Percentiles rank a stretch among this genome's conserved stretches.
These are phyloP conservation scores for Leishmania turanica DNA, from an alignment of 208 protist genomes.

Conservation along the genomic window DNA sequence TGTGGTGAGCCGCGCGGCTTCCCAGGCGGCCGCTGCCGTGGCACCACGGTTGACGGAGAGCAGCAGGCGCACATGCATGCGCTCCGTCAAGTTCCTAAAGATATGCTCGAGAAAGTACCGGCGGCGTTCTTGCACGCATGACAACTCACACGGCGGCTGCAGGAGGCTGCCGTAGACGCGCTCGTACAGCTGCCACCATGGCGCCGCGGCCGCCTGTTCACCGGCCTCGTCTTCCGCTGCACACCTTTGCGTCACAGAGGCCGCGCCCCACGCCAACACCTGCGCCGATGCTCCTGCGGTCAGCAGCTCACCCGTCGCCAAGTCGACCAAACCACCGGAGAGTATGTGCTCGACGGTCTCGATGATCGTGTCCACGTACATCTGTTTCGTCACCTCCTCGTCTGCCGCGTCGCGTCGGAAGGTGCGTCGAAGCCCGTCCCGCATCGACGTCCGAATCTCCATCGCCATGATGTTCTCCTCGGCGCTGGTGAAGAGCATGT, in stretches of 20 bases:
- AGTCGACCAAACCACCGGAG: constrained; percentile 62
- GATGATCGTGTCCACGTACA: constrained; percentile 56
- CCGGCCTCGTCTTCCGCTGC: neutral
- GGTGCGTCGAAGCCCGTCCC: constrained; percentile 44
- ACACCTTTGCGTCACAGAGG: neutral
- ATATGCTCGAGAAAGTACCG: constrained; percentile 4
- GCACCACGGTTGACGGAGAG: constrained; percentile 76
- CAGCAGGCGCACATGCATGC: constrained; percentile 81
- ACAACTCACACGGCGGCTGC: neutral
- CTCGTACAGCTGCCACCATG: constrained; percentile 31
- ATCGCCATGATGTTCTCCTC: constrained; percentile 68
- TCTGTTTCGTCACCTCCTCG: constrained; percentile 40
- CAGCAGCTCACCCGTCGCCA: constrained; percentile 57
- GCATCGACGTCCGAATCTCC: constrained; percentile 86
- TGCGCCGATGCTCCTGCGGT: constrained; percentile 5
- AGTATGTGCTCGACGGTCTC: constrained; percentile 71
- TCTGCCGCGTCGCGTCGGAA: constrained; percentile 5
- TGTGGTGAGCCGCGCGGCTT: constrained; percentile 51
- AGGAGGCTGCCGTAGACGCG: constrained; percentile 25
- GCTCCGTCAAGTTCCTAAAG: neutral
- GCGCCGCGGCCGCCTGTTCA: constrained; percentile 2
- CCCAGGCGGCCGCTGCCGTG: constrained; percentile 29
- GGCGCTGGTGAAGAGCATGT: constrained; percentile 71
- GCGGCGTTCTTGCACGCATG: neutral
- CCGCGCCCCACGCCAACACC: constrained; percentile 2